Evolutionary conservation across 129 eudicot species (phyloP).

Genomic region (Artemisia argyi): DNA sequence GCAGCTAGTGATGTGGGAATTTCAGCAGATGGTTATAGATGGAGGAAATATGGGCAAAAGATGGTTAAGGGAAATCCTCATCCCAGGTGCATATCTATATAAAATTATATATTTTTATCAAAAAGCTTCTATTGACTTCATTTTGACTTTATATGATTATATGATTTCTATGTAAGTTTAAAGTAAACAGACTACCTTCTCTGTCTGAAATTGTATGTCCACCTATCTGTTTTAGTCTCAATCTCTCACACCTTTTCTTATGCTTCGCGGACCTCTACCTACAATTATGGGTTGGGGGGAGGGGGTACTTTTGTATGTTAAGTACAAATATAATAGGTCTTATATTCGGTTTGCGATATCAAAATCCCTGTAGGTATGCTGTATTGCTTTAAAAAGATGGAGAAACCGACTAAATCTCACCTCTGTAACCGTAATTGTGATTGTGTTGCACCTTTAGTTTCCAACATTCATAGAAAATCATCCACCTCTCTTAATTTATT

Average conservation of each 20-base stretch:
- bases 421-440: neutral
- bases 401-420: neutral
- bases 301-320: neutral
- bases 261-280: no score
- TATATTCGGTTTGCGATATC: neutral
- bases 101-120: neutral
- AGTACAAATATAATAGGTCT: neutral
- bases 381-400: neutral
- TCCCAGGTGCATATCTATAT: slow-evolving; percentile 58
- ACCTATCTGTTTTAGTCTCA: no score
- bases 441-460: neutral
- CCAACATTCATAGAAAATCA: neutral
- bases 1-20: slow-evolving; percentile 75
- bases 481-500: no score
- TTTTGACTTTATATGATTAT: neutral
- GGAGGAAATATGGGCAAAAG: slow-evolving; percentile 81
- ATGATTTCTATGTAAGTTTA: neutral
- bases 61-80: slow-evolving; percentile 81
- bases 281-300: no score
- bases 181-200: neutral
- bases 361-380: neutral
- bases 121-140: neutral
- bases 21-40: slow-evolving; percentile 79
- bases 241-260: no score
- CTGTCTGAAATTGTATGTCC: no score